Evolutionary conservation across 2,329 filamentous ascomycete genomes (phyloP).

Genomic region (Phyllosticta ampelicida): DNA sequence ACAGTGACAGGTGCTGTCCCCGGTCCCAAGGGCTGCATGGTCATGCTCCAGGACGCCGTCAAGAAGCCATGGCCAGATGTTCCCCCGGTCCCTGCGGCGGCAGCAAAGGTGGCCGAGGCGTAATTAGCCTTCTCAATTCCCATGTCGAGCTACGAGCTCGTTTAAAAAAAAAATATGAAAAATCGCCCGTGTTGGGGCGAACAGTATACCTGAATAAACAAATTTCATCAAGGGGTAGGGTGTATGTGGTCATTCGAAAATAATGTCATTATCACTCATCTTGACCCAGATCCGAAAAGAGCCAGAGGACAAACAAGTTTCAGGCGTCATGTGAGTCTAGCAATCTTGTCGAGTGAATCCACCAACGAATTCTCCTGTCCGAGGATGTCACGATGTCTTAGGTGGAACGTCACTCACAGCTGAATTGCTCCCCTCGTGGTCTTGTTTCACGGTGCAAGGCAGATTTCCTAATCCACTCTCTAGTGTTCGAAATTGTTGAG

Average conservation of each 20-base stretch:
- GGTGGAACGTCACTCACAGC: not conserved
- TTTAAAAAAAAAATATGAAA: not conserved
- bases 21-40: constrained; percentile 76
- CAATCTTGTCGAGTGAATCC: not conserved
- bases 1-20: constrained; percentile 53
- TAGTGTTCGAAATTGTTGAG: not conserved
- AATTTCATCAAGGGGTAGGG: not conserved
- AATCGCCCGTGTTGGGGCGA: not conserved
- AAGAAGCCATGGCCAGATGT: constrained; percentile 63
- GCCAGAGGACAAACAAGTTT: not conserved
- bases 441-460: not conserved
- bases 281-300: not conserved
- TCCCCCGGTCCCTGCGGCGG: not conserved
- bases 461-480: no score
- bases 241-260: not conserved
- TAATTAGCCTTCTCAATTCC: not conserved
- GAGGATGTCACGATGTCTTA: not conserved
- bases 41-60: constrained; percentile 80
- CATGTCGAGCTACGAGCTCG: not conserved
- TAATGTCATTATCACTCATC: not conserved
- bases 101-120: not conserved
- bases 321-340: not conserved
- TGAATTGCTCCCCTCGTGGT: not conserved
- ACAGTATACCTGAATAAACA: not conserved
- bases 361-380: not conserved